phyloP scores from a whole-genome alignment of 192 early-diverging fungal species.

The Diversispora epigaea region DNA sequence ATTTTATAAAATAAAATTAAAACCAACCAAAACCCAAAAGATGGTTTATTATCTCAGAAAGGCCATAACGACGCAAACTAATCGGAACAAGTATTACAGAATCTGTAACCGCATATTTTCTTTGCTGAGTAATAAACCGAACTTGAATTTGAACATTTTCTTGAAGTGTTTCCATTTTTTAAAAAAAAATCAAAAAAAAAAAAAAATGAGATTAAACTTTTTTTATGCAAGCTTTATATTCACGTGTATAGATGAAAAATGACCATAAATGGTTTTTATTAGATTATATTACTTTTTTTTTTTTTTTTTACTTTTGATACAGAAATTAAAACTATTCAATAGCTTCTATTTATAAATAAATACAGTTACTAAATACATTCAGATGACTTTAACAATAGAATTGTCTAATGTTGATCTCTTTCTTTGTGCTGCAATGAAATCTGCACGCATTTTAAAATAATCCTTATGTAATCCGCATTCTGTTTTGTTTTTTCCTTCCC shows the following conservation, averaged over 20 bases:
- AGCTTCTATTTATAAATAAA: too few species aligned
- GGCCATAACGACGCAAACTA: constrained; percentile 78
- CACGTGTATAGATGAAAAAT: too few species aligned
- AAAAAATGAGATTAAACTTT: not conserved
- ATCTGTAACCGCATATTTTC: constrained; percentile 74
- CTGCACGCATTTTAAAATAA: constrained; percentile 88
- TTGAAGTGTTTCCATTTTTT: constrained; percentile 38
- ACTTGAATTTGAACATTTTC: constrained; percentile 75
- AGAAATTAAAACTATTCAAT: too few species aligned
- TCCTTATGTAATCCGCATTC: constrained; percentile 98
- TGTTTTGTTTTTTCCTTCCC: constrained; percentile 83
- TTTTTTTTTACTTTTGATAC: too few species aligned
- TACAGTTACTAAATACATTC: too few species aligned
- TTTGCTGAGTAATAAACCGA: constrained; percentile 75
- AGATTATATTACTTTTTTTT: too few species aligned
- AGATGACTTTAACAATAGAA: too few species aligned
- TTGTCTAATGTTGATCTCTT: not conserved
- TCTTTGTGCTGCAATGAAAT: constrained; percentile 63
- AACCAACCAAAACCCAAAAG: constrained; percentile 54
- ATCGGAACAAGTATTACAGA: constrained; percentile 86
- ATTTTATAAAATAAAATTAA: not conserved
- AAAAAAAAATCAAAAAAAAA: not conserved
- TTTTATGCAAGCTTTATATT: not conserved
- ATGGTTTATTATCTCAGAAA: constrained; percentile 95
- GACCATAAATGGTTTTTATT: too few species aligned